Evolutionary conservation across 83 land plant species (phyloP).

Genomic region (Picea abies): DNA sequence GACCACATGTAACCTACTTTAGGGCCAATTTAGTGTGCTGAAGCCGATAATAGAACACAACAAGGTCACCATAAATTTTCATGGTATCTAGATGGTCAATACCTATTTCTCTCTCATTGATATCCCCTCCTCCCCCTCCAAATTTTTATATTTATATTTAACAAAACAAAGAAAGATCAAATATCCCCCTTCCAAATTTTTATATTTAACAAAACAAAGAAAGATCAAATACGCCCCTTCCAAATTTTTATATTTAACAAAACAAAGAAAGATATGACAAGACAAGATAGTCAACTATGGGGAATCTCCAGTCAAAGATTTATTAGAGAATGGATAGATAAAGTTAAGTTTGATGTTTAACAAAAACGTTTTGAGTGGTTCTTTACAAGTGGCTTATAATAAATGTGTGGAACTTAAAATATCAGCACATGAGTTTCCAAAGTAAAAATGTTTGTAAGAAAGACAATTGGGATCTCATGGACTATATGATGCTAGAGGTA

Average conservation of each 20-base stretch:
- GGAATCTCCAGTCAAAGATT: neutral
- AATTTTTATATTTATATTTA: neutral
- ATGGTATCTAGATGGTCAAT: conserved; percentile 96
- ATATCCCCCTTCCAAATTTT: no score
- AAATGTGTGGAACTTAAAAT: neutral
- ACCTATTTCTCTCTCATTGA: conserved; percentile 93
- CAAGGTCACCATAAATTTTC: conserved; percentile 95
- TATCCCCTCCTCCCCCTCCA: conserved; percentile 59
- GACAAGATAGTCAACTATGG: neutral
- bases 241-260: neutral
- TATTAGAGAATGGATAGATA: neutral
- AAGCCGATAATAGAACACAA: conserved; percentile 92
- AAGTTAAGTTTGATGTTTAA: neutral
- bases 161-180: neutral
- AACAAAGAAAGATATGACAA: neutral
- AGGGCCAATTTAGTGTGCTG: conserved; percentile 91
- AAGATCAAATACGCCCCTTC: neutral
- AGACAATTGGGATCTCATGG: neutral
- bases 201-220: neutral
- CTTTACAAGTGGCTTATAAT: neutral
- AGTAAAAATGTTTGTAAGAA: neutral
- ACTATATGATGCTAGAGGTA: neutral
- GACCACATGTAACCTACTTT: conserved; percentile 50
- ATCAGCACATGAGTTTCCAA: neutral
- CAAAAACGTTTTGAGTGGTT: neutral